Base-by-base conservation (phyloP, 129 eudicot species). In the Tagetes erecta region DNA sequence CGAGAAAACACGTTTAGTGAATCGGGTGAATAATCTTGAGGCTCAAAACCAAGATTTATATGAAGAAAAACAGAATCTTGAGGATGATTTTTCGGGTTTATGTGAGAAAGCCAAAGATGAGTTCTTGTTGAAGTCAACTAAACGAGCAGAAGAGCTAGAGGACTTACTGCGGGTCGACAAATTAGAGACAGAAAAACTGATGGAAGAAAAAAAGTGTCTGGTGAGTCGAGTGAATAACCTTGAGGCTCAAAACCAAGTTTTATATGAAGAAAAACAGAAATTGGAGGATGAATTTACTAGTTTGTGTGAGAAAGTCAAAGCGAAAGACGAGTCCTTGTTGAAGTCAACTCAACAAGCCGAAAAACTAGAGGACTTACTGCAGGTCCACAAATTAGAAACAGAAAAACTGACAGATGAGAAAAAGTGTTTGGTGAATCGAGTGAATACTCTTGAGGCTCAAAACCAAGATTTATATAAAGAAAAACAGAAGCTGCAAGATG, bases 371-470 rank as follows among this genome's bases (percentile, higher is more conserved):
- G 79, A 49, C 53, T 57, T 74, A 76, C 44, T 79, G 64, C 84
- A 70, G 68, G 40, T 74, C 10, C 82, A 71, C 72, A 67, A 74
- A 27, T 65, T 76, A 44, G 90, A 83, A 71, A 50, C 59, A 20
- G 76, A 66, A 55, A 76, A 81, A 72, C 68, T 76, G 74, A 72
- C 57, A 31, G n/a, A 69, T 2, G 88, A 83, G 70, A 64, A 62
- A 33, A 62, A 3, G 34, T 31, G 62, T n/a, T 68, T 80, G 35
- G 85, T 73, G 39, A 74, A 55, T 56, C 71, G 37, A 58, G 79
- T 81, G 41, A 63, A 74, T 71, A 76, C 80, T 13, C 82, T 83
- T 13, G 84, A 84, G 78, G 80, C 47, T 38, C 72, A 87, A 58
- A 80, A 75, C 8, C 59, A 49, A 45, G 82, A 81, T 40, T 67